These are phyloP conservation scores for Fusarium tuaranense DNA, from an alignment of 2,329 filamentous ascomycete genomes.

Conservation along the genomic window DNA sequence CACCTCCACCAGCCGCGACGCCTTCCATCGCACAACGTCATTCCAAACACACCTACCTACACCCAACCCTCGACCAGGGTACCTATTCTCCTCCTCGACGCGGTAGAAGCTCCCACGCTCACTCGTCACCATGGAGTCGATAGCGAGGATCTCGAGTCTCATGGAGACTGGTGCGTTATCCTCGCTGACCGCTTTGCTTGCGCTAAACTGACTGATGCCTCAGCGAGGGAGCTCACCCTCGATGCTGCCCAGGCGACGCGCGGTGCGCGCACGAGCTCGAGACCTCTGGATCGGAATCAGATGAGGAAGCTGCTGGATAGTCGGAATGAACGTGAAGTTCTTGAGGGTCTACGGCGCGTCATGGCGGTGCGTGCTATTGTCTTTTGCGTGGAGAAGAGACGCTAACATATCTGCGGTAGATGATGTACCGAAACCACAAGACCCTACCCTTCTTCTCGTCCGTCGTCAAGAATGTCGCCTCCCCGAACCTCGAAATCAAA, in stretches of 20 bases:
- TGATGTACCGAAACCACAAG: constrained; percentile 93
- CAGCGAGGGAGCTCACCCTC: constrained; percentile 96
- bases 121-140: constrained; percentile 83
- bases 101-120: constrained; percentile 26
- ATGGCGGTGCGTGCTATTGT: constrained; percentile 74
- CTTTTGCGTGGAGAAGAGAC: not conserved
- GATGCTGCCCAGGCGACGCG: constrained; percentile 94
- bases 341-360: constrained; percentile 91
- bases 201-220: constrained; percentile 35
- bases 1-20: constrained; percentile 19
- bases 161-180: constrained; percentile 85
- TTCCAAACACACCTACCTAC: constrained; percentile 35
- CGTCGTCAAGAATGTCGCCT: constrained; percentile 97
- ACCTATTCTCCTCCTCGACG: constrained; percentile 18
- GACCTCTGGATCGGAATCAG: constrained; percentile 80
- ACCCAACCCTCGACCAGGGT: constrained; percentile 17
- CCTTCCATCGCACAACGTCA: constrained; percentile 40
- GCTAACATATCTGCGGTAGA: constrained; percentile 62
- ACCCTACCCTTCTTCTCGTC: constrained; percentile 96
- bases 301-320: constrained; percentile 96
- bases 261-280: constrained; percentile 69
- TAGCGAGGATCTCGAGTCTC: constrained; percentile 91
- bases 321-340: constrained; percentile 89
- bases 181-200: constrained; percentile 5
- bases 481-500: constrained; percentile 92